A percentile compares a stretch with the other conserved stretches of the same genome.
Conservation (phyloP, 805 yeast genomes). For the Kuraishia capsulata region DNA sequence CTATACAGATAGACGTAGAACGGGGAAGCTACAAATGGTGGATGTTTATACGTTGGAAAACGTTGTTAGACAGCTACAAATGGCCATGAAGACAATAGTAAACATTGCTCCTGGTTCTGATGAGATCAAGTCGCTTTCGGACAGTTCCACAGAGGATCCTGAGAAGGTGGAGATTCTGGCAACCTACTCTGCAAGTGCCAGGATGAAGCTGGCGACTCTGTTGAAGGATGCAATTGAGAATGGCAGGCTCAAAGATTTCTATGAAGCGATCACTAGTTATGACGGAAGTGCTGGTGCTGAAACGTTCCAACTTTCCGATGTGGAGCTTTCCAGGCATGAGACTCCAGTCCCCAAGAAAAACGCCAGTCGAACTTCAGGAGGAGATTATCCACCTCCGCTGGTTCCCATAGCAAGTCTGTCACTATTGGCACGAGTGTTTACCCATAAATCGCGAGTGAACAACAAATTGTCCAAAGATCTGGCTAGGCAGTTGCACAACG, state of each 20-base stretch:
- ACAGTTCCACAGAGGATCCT: conserved; percentile 5
- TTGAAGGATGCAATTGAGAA: conserved; percentile 44
- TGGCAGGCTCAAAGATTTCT: conserved; percentile 34
- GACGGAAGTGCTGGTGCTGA: conserved; percentile 18
- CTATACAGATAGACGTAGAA: too few species aligned
- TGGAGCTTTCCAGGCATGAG: not conserved
- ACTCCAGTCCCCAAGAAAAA: conserved; percentile 3
- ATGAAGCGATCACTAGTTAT: conserved; percentile 45
- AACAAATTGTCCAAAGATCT: conserved; percentile 48
- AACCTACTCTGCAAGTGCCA: conserved; percentile 41
- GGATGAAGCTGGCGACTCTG: conserved; percentile 50
- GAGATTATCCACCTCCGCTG: conserved; percentile 52
- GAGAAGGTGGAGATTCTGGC: conserved; percentile 33
- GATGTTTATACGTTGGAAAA: conserved; percentile 34
- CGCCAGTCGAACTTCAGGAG: conserved; percentile 7
- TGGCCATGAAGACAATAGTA: conserved; percentile 38
- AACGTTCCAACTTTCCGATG: too few species aligned
- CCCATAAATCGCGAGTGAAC: conserved; percentile 66
- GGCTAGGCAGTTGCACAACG: conserved; percentile 60
- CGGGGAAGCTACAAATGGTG: conserved; percentile 7
- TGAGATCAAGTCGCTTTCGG: conserved; percentile 26
- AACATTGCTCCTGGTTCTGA: conserved; percentile 47
- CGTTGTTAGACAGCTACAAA: conserved; percentile 42
- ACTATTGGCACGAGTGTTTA: conserved; percentile 63
- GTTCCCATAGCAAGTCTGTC: conserved; percentile 57